These are phyloP conservation scores for Domatiomyces catenatus DNA, from an alignment of 2,329 filamentous ascomycete species.

Conservation along the genomic window DNA sequence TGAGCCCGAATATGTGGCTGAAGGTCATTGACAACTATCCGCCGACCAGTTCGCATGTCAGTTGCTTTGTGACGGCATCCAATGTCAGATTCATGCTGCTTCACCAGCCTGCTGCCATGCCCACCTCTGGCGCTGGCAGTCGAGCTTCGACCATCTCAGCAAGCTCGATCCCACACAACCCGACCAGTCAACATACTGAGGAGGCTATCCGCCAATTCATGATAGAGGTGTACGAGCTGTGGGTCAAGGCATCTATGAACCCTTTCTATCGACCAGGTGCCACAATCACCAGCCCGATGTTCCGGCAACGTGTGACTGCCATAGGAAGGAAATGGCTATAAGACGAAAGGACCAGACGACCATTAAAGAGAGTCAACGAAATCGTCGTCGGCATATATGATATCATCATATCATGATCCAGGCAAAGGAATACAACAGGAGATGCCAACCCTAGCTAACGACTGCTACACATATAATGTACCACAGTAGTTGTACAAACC, in stretches of 20 bases:
- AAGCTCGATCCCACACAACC: slow-evolving; percentile 66
- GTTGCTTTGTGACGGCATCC: slow-evolving; percentile 81
- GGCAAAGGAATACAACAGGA: background rate
- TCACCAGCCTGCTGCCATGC: slow-evolving; percentile 54
- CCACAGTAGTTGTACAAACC: no score
- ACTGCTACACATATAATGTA: no score
- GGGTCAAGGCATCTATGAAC: slow-evolving; percentile 94
- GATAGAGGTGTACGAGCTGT: slow-evolving; percentile 86
- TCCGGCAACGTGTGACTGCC: slow-evolving; percentile 63
- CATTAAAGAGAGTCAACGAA: background rate
- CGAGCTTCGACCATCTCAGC: slow-evolving; percentile 30
- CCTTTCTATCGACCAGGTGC: slow-evolving; percentile 83
- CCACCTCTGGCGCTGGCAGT: slow-evolving; percentile 18
- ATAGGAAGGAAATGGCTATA: slow-evolving; percentile 87
- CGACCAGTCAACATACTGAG: slow-evolving; percentile 76
- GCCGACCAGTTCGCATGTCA: slow-evolving; percentile 67
- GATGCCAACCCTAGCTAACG: no score
- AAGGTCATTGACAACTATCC: slow-evolving; percentile 96
- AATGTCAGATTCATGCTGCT: slow-evolving; percentile 91
- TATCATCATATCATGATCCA: background rate
- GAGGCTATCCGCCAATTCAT: slow-evolving; percentile 94
- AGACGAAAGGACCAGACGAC: background rate
- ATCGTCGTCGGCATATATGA: background rate
- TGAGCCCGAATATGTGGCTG: slow-evolving; percentile 75
- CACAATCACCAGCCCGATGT: slow-evolving; percentile 74